Percentiles rank a stretch among this genome's conserved stretches.
Conservation (phyloP, 225 moss, liverwort and hornwort genomes). For the Pseudoscleropodium purum region DNA sequence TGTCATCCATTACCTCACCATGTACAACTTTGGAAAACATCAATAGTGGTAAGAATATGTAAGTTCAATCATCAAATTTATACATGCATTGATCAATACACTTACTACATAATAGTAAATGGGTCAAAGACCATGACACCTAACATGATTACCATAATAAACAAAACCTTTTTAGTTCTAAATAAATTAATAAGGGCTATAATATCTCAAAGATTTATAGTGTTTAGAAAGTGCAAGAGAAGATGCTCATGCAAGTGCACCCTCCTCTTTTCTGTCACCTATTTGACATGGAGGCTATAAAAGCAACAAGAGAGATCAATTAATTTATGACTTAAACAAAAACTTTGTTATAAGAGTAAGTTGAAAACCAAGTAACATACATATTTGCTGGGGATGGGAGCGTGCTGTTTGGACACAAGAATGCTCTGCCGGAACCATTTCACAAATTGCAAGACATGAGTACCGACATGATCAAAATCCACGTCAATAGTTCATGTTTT, state of each 20-base stretch:
- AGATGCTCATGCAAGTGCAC: neutral
- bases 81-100: neutral
- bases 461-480: neutral
- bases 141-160: neutral
- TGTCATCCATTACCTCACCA: too few relatives aligned
- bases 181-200: neutral
- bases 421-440: neutral
- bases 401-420: constrained; percentile 3
- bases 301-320: neutral
- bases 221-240: neutral
- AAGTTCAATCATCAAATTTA: neutral
- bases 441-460: neutral
- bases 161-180: neutral
- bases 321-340: neutral
- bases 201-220: neutral
- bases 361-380: neutral
- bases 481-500: neutral
- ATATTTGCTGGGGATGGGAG: constrained; percentile 13
- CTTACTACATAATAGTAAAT: too few relatives aligned
- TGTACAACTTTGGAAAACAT: neutral
- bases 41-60: rapidly evolving
- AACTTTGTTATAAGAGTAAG: neutral
- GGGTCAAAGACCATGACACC: rapidly evolving
- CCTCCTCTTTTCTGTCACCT: too few relatives aligned
- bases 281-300: neutral